A percentile compares a stretch with the other conserved stretches of the same genome.
These are phyloP conservation scores for Solanum arcanum DNA, from an alignment of 257 asterid genomes.

Conservation along the genomic window DNA sequence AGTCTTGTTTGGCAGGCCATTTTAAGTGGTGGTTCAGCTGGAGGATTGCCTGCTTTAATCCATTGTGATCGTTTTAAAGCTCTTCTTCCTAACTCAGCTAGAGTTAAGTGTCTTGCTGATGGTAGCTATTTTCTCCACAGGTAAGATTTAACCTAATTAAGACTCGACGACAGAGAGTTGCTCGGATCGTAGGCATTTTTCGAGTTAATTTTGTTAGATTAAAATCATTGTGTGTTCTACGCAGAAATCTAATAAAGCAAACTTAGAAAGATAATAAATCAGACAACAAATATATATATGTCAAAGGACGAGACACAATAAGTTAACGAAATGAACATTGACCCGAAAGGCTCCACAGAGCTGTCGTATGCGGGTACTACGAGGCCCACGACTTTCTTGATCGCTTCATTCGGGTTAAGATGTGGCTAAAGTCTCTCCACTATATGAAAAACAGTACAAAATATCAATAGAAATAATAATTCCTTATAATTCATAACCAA, in stretches of 20 bases:
- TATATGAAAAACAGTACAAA: too few relatives aligned
- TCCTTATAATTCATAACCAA: too few relatives aligned
- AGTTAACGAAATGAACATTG: too few relatives aligned
- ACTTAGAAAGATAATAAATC: background rate
- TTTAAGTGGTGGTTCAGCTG: conserved; percentile 54
- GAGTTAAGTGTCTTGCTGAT: conserved; percentile 12
- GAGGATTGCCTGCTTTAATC: conserved; percentile 45
- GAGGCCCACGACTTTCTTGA: too few relatives aligned
- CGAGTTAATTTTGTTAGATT: background rate
- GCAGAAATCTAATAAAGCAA: background rate
- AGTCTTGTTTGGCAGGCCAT: conserved; percentile 26
- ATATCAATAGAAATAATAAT: too few relatives aligned
- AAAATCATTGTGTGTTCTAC: background rate
- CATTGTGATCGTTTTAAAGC: conserved; percentile 34
- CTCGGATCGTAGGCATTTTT: rapidly evolving
- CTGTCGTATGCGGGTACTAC: too few relatives aligned
- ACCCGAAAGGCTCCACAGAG: too few relatives aligned
- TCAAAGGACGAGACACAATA: too few relatives aligned
- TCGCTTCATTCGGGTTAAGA: too few relatives aligned
- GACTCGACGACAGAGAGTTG: background rate
- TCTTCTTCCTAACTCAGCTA: background rate
- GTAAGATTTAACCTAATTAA: background rate
- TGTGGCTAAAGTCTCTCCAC: too few relatives aligned
- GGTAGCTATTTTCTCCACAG: background rate
- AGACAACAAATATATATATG: background rate